Base-by-base conservation (phyloP, 805 yeast species). In the Kregervanrija fluxuum region DNA sequence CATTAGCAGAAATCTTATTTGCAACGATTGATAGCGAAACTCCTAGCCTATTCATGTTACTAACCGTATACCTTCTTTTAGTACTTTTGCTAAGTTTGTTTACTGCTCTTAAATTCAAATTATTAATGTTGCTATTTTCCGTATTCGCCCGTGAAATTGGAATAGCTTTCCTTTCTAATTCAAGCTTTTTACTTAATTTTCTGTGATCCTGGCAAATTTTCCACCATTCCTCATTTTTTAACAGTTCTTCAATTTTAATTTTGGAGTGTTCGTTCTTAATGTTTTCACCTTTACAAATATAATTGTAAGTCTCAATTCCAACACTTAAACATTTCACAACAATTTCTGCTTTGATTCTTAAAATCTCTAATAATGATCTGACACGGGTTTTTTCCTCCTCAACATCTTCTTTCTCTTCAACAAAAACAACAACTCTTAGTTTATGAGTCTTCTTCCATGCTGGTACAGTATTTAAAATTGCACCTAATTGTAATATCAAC, bases 381-480 rank as follows among this genome's bases (percentile, higher is more conserved):
- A 93, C 76, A 42, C 97, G 65, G 11, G 64, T 62, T 14, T 62
- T 63, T 57, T 93, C 99, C 40, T 84, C 88, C 2, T 65, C 72
- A 28, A 87, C 76, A 52, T 90, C 97, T 0, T 67, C 67, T 38
- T 68, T 70, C 45, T 72, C 71, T 64, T 93, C 99, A 30, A 93
- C 97, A 70, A 93, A 91, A 0, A 85, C 95, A 42, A 93, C 80
- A 10, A 93, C 88, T 47, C 99, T 70, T 34, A 93, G 60, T 5
- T 62, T 66, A 57, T 88, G 93, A 0, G 84, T 80, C 40, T 71
- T 71, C 51, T 85, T 80, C 99, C 99, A 93, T 37, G 82, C 85
- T 1, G 95, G 95, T 3, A 93, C 99, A 0, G 99, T 90, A 10
- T 85, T 79, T 46, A 93, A 67, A 52, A 93, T 91, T 1, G 96